phyloP scores from a whole-genome alignment of 176 grass and related monocot genomes.

The Aegilops speltoides region DNA sequence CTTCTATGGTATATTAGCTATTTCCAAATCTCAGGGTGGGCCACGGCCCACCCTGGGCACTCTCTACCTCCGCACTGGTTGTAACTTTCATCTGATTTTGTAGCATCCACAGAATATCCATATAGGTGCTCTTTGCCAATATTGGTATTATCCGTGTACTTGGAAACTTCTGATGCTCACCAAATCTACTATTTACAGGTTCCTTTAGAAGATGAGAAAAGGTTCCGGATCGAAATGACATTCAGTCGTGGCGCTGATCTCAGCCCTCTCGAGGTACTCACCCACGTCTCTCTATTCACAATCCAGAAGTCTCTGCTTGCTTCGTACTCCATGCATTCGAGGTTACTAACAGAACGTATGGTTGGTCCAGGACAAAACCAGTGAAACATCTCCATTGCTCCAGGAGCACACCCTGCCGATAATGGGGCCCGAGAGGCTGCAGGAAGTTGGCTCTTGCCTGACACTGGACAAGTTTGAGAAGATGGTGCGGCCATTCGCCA shows the following conservation, averaged over 20 bases:
- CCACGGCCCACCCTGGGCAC: too few relatives aligned
- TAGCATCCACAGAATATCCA: neutral
- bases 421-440: conserved; percentile 94
- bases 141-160: neutral
- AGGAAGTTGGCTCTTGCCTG: conserved; percentile 74
- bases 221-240: conserved; percentile 97
- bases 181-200: conserved; percentile 52
- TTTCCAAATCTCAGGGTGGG: too few relatives aligned
- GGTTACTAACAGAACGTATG: conserved; percentile 19
- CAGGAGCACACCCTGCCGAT: conserved; percentile 97
- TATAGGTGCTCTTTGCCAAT: neutral
- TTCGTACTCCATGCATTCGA: neutral
- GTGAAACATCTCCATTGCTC: conserved; percentile 61
- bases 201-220: conserved; percentile 91
- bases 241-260: conserved; percentile 97
- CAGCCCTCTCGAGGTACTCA: conserved; percentile 77
- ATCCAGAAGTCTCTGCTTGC: neutral
- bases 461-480: conserved; percentile 94
- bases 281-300: conserved; percentile 15
- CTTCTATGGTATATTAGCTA: too few relatives aligned
- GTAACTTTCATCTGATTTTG: neutral
- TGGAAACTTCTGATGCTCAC: conserved; percentile 2
- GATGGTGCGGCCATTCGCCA: conserved; percentile 92
- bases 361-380: conserved; percentile 63
- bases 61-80: too few relatives aligned